A percentile compares a stretch with the other conserved stretches of the same genome.
Evolutionary conservation across 1,139 yeast genomes (phyloP).

Genomic region (Diutina ranongensis): DNA sequence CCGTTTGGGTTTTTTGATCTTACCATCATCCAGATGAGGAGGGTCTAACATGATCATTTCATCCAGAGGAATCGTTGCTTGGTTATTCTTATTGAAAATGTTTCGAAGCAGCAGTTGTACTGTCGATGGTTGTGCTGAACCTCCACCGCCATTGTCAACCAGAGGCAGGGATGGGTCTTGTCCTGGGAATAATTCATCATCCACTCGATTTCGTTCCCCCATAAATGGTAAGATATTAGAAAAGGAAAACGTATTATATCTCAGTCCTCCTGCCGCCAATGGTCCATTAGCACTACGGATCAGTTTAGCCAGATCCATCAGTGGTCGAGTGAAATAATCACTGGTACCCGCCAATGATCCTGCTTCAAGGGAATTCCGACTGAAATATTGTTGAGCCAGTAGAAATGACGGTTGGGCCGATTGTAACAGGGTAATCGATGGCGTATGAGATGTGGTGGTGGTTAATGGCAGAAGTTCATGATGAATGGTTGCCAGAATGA

Average conservation of each 20-base stretch:
- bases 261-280: background rate
- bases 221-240: slow-evolving; percentile 34
- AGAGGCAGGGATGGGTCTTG: background rate
- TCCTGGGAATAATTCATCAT: background rate
- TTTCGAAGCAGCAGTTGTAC: slow-evolving; percentile 31
- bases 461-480: slow-evolving; percentile 32
- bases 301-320: slow-evolving; percentile 5
- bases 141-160: background rate
- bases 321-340: background rate
- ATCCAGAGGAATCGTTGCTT: background rate
- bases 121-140: slow-evolving; percentile 23
- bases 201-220: slow-evolving; percentile 23
- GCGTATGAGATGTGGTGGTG: slow-evolving; percentile 35
- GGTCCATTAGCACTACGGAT: slow-evolving; percentile 1
- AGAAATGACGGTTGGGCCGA: slow-evolving; percentile 36
- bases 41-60: background rate
- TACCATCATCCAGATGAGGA: slow-evolving; percentile 17
- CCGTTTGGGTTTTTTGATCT: slow-evolving; percentile 22
- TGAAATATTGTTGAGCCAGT: slow-evolving; percentile 26
- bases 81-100: slow-evolving; percentile 20
- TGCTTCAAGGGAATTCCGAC: background rate
- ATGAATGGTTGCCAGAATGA: background rate
- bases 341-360: background rate
- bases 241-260: slow-evolving; percentile 10
- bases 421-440: slow-evolving; percentile 29